phyloP scores from a whole-genome alignment of 495 filamentous ascomycete genomes.

The Aspergillus ellipticus region DNA sequence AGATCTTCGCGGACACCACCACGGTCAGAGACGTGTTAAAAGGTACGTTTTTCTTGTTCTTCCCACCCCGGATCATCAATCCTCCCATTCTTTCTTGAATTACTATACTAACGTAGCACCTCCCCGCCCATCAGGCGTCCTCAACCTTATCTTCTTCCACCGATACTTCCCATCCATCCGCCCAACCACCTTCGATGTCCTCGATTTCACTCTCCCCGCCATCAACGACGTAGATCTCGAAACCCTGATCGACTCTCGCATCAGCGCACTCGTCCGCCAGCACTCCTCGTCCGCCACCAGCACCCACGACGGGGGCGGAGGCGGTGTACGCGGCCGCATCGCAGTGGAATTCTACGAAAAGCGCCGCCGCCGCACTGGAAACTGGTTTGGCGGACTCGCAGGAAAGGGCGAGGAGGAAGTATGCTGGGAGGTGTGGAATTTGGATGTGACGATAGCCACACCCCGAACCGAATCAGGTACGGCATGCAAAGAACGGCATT shows the following conservation, averaged over 20 bases:
- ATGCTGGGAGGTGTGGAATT: slow-evolving; percentile 92
- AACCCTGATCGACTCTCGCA: slow-evolving; percentile 85
- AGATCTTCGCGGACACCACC: slow-evolving; percentile 76
- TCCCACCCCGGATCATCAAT: background rate
- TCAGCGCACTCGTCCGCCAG: slow-evolving; percentile 67
- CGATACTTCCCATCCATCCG: slow-evolving; percentile 86
- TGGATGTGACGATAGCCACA: slow-evolving; percentile 86
- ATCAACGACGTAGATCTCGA: slow-evolving; percentile 87
- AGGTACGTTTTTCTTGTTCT: slow-evolving; percentile 54
- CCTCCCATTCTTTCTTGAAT: background rate
- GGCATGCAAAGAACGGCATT: slow-evolving; percentile 9
- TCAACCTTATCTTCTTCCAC: slow-evolving; percentile 99
- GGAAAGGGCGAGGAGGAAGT: slow-evolving; percentile 82
- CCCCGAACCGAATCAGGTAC: slow-evolving; percentile 84
- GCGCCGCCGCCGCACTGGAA: slow-evolving; percentile 66
- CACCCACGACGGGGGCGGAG: slow-evolving; percentile 42
- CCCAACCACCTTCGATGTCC: slow-evolving; percentile 82
- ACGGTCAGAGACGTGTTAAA: slow-evolving; percentile 88
- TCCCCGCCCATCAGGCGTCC: slow-evolving; percentile 59
- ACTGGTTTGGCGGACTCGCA: slow-evolving; percentile 60
- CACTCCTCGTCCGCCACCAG: slow-evolving; percentile 43
- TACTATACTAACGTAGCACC: background rate
- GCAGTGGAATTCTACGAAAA: slow-evolving; percentile 95
- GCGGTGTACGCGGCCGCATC: slow-evolving; percentile 67
- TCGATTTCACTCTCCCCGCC: slow-evolving; percentile 86